A percentile compares a stretch with the other conserved stretches of the same genome.
Evolutionary conservation across 2,329 filamentous ascomycete genomes (phyloP).

Genomic region (Clarireedia hainanense): DNA sequence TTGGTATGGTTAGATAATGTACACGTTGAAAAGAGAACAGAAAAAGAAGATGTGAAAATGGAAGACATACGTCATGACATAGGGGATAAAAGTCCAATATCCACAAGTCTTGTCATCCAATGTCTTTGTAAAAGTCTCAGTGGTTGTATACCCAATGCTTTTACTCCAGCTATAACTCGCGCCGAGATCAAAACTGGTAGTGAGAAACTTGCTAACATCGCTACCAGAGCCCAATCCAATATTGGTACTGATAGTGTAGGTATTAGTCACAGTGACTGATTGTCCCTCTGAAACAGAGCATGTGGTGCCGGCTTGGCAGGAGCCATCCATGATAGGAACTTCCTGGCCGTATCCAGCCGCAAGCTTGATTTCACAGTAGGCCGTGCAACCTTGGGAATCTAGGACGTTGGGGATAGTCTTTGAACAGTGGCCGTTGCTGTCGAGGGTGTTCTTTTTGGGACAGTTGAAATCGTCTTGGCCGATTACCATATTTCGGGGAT

Average conservation of each 20-base stretch:
- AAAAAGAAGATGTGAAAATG: not conserved
- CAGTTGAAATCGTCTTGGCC: not conserved
- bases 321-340: not conserved
- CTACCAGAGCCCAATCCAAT: not conserved
- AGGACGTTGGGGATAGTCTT: not conserved
- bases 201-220: not conserved
- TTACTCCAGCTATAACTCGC: not conserved
- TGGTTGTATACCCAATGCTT: not conserved
- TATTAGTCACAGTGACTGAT: not conserved
- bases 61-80: not conserved
- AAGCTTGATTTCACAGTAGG: not conserved
- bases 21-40: not conserved
- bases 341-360: not conserved
- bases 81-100: constrained; percentile 2
- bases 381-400: not conserved
- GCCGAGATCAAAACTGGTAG: not conserved
- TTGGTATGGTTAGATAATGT: not conserved
- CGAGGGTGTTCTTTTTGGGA: not conserved
- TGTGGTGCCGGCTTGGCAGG: not conserved
- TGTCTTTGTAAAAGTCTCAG: not conserved
- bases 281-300: not conserved
- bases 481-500: not conserved
- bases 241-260: not conserved
- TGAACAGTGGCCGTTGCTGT: not conserved
- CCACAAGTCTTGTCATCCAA: not conserved